Conservation (phyloP, 2,329 filamentous ascomycete genomes). For the Drechslerella dactyloides region DNA sequence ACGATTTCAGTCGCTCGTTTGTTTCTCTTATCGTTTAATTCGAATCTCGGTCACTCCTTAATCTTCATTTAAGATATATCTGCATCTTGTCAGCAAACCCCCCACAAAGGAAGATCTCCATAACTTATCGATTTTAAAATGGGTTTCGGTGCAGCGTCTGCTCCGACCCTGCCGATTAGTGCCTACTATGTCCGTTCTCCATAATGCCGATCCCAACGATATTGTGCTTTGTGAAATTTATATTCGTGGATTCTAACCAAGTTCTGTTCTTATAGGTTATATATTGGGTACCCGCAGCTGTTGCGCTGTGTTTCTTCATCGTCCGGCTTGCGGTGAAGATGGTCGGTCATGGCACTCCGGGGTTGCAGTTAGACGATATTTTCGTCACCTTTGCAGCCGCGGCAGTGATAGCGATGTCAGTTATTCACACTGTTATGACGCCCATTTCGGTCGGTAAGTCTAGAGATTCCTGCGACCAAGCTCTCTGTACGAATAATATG, state of each 20-base stretch:
- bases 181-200: conserved; percentile 36
- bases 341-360: conserved; percentile 8
- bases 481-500: neutral
- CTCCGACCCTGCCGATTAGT: conserved; percentile 29
- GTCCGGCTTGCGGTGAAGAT: conserved; percentile 36
- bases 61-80: neutral
- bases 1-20: conserved; percentile 26
- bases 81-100: neutral
- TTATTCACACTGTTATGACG: conserved; percentile 41
- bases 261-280: conserved; percentile 20
- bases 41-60: conserved; percentile 14
- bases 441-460: conserved; percentile 33
- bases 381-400: conserved; percentile 40
- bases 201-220: too few species aligned
- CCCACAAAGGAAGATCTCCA: neutral
- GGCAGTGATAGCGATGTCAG: conserved; percentile 19
- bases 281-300: conserved; percentile 38
- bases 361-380: conserved; percentile 35
- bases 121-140: conserved; percentile 15
- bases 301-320: conserved; percentile 37
- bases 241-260: too few species aligned
- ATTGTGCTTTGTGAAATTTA: too few species aligned
- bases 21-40: conserved; percentile 10
- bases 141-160: conserved; percentile 36
- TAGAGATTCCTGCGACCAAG: neutral